Percentiles rank a stretch among this genome's conserved stretches.
Evolutionary conservation across 257 asterid genomes (phyloP).

Genomic region (Przewalskia tangutica): DNA sequence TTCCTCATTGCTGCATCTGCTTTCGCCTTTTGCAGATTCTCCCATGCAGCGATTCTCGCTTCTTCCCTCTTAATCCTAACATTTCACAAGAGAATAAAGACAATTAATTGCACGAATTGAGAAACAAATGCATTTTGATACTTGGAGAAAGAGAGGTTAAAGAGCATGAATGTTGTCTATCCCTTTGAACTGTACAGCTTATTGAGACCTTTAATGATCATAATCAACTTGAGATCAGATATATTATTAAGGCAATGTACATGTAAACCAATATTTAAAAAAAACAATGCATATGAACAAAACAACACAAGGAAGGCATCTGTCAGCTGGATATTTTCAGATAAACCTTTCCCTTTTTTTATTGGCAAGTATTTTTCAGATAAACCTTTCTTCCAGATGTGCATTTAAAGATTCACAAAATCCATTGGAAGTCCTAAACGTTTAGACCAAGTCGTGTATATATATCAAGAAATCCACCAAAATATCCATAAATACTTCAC

Average conservation of each 20-base stretch:
- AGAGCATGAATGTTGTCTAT: not conserved
- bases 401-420: not conserved
- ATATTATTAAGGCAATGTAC: not conserved
- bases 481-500: too few relatives aligned
- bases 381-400: not conserved
- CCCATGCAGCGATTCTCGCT: conserved; percentile 72
- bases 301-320: not conserved
- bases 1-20: conserved; percentile 71
- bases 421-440: not conserved
- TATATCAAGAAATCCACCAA: too few relatives aligned
- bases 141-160: not conserved
- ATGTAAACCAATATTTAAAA: not conserved
- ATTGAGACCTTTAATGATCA: not conserved
- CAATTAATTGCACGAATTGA: not conserved
- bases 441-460: not conserved
- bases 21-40: conserved; percentile 75
- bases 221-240: not conserved
- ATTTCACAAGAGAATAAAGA: conserved; percentile 6
- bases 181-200: not conserved
- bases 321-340: not conserved
- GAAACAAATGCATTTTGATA: not conserved
- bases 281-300: not conserved
- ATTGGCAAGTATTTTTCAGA: not conserved
- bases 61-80: conserved; percentile 55
- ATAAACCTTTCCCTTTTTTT: too few relatives aligned